phyloP scores from a whole-genome alignment of 2,329 filamentous ascomycete species.

The Dothistroma septosporum region DNA sequence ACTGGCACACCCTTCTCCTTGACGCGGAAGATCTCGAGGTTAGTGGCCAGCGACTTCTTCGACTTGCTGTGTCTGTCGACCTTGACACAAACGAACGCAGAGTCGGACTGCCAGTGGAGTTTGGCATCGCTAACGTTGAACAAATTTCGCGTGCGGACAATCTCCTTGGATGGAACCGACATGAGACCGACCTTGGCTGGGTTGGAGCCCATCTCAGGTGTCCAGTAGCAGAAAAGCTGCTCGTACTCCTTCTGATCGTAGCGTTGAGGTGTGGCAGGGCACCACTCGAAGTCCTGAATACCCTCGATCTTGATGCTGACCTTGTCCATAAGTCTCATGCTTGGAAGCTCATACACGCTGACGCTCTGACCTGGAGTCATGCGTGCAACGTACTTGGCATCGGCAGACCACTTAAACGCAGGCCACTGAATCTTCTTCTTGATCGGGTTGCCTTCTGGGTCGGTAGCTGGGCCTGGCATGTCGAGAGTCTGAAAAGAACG shows the following conservation, averaged over 20 bases:
- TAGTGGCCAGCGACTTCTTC: constrained; percentile 95
- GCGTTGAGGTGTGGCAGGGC: constrained; percentile 73
- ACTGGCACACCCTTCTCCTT: constrained; percentile 97
- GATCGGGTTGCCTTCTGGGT: constrained; percentile 59
- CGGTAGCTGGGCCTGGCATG: constrained; percentile 58
- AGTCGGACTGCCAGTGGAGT: constrained; percentile 97
- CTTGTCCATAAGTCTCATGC: constrained; percentile 88
- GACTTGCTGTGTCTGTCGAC: constrained; percentile 98
- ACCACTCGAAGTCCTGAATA: constrained; percentile 97
- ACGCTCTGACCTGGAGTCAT: constrained; percentile 85
- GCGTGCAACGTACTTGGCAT: constrained; percentile 94
- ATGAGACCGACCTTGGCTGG: constrained; percentile 95
- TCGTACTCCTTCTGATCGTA: constrained; percentile 88
- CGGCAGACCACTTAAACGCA: constrained; percentile 98
- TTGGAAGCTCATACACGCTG: constrained; percentile 82
- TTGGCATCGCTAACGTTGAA: constrained; percentile 98
- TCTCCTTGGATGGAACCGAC: constrained; percentile 90
- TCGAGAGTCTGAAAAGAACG: constrained; percentile 93
- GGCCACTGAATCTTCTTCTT: constrained; percentile 98
- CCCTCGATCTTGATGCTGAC: constrained; percentile 93
- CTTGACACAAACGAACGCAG: constrained; percentile 93
- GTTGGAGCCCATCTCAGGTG: constrained; percentile 94
- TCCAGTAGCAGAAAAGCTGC: constrained; percentile 98
- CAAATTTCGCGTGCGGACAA: constrained; percentile 89
- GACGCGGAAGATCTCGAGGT: constrained; percentile 96